Evolutionary conservation across 768 basidiomycete genomes (phyloP).

Genomic region (Russula vinacea): DNA sequence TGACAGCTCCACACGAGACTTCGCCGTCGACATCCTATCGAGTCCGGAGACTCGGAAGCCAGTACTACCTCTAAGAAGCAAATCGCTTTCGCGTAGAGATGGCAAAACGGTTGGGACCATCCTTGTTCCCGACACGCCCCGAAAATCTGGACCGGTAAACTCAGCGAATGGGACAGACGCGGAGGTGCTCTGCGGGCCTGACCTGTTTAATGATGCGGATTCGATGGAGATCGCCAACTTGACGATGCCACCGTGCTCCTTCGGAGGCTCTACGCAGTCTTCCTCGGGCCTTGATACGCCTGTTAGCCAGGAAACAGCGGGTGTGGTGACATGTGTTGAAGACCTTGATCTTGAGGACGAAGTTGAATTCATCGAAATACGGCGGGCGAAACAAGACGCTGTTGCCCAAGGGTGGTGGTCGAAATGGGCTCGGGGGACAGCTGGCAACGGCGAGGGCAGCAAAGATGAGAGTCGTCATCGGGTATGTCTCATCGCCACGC

Average conservation of each 20-base stretch:
- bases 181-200: slow-evolving; percentile 7
- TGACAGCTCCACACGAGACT: slow-evolving; percentile 37
- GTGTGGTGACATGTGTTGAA: slow-evolving; percentile 10
- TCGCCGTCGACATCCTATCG: slow-evolving; percentile 53
- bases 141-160: slow-evolving; percentile 15
- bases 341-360: slow-evolving; percentile 29
- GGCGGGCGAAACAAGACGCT: slow-evolving; percentile 35
- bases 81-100: slow-evolving; percentile 15
- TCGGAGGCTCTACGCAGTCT: slow-evolving; percentile 26
- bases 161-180: not conserved
- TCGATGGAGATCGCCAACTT: slow-evolving; percentile 21
- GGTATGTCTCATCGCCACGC: slow-evolving; percentile 19
- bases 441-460: not conserved
- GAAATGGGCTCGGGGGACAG: slow-evolving; percentile 44
- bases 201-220: slow-evolving; percentile 23
- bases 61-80: slow-evolving; percentile 18
- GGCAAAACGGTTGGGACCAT: slow-evolving; percentile 1
- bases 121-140: slow-evolving; percentile 20
- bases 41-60: slow-evolving; percentile 40
- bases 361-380: slow-evolving; percentile 34
- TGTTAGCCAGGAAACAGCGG: slow-evolving; percentile 12
- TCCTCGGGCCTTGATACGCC: slow-evolving; percentile 26
- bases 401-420: slow-evolving; percentile 53
- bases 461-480: slow-evolving; percentile 14
- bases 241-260: slow-evolving; percentile 18